These are phyloP conservation scores for Lasiosphaeria hispida DNA, from an alignment of 495 filamentous ascomycete genomes.

Conservation along the genomic window DNA sequence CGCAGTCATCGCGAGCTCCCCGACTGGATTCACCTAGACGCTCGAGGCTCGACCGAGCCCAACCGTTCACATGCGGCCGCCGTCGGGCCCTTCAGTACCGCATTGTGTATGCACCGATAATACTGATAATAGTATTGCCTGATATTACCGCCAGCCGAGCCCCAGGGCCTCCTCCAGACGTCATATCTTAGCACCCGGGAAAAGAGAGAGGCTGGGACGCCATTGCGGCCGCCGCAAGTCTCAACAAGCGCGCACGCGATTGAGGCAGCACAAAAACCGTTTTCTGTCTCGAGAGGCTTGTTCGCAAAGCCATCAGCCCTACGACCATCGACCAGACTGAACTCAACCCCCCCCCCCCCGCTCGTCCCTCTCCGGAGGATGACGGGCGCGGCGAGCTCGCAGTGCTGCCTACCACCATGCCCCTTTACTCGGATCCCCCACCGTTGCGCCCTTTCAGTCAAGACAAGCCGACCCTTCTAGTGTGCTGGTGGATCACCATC, in stretches of 20 bases:
- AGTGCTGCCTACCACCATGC: slow-evolving; percentile 37
- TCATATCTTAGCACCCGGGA: slow-evolving; percentile 25
- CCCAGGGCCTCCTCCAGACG: slow-evolving; percentile 18
- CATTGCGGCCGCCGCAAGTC: neutral
- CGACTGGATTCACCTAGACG: neutral
- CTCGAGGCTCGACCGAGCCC: neutral
- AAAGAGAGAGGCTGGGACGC: neutral
- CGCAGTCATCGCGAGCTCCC: neutral
- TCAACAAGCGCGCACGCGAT: neutral
- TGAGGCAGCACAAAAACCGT: no score
- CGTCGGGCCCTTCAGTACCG: neutral
- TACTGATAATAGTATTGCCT: slow-evolving; percentile 1
- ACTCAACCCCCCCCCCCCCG: slow-evolving; percentile 26
- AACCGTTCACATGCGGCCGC: slow-evolving; percentile 12
- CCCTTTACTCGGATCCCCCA: slow-evolving; percentile 60
- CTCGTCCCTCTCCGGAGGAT: slow-evolving; percentile 63
- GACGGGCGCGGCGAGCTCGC: slow-evolving; percentile 48
- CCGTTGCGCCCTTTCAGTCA: slow-evolving; percentile 51
- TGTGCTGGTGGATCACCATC: slow-evolving; percentile 90
- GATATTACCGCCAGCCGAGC: slow-evolving; percentile 20
- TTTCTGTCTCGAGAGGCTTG: neutral
- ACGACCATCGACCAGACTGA: neutral
- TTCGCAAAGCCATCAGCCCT: no score
- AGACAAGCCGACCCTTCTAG: slow-evolving; percentile 76
- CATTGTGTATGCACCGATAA: slow-evolving; percentile 19